Evolutionary conservation across 306 rosid species (phyloP).

Genomic region (Trichosanthes truncata): DNA sequence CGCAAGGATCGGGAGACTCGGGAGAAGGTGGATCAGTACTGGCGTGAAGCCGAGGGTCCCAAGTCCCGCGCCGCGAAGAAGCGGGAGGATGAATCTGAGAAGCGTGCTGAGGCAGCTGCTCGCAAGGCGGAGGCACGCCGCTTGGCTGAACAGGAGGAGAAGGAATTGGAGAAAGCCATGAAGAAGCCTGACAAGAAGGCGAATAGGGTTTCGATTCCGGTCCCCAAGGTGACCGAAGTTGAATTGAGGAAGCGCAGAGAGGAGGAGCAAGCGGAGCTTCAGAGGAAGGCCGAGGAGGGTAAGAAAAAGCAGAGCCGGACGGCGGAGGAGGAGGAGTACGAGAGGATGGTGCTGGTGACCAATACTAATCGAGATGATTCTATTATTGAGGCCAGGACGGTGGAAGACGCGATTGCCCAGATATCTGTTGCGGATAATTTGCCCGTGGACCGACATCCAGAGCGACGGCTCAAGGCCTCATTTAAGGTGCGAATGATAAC

Average conservation of each 20-base stretch:
- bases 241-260: conserved; percentile 55
- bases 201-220: conserved; percentile 61
- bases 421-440: conserved; percentile 46
- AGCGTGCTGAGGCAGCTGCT: conserved; percentile 66
- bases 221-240: conserved; percentile 78
- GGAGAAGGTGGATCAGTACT: conserved; percentile 64
- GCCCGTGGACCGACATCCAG: conserved; percentile 85
- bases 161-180: conserved; percentile 59
- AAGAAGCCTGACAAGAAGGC: conserved; percentile 86
- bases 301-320: conserved; percentile 57
- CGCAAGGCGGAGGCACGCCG: conserved; percentile 84
- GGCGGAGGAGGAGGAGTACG: conserved; percentile 94
- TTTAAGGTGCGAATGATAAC: conserved; percentile 45
- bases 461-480: conserved; percentile 88
- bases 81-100: conserved; percentile 87
- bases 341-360: conserved; percentile 64
- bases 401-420: conserved; percentile 77
- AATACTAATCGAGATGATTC: conserved; percentile 88
- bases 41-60: conserved; percentile 85
- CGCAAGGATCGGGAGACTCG: conserved; percentile 61
- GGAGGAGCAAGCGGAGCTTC: conserved; percentile 52
- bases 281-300: conserved; percentile 52
- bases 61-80: conserved; percentile 90
- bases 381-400: conserved; percentile 61
- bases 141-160: conserved; percentile 79